Percentiles rank a stretch among this genome's conserved stretches.
These are phyloP conservation scores for Termitomyces eurrhizus DNA, from an alignment of 768 basidiomycete genomes.

Conservation along the genomic window DNA sequence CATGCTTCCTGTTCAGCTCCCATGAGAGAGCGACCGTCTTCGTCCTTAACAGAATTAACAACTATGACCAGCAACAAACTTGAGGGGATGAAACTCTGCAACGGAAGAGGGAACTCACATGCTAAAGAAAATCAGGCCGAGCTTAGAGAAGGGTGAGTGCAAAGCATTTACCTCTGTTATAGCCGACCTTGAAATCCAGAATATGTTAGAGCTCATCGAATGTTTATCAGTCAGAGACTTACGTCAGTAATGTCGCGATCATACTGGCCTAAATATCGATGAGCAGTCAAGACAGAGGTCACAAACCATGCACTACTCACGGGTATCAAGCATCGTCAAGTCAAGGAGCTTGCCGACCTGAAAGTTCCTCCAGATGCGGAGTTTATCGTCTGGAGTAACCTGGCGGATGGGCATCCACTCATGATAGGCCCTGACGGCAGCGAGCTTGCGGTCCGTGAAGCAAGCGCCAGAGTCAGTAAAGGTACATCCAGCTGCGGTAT, in stretches of 20 bases:
- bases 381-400: constrained; percentile 48
- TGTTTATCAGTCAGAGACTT: background rate
- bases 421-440: constrained; percentile 55
- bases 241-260: constrained; percentile 1
- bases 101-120: background rate
- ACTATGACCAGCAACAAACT: background rate
- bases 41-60: background rate
- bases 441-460: constrained; percentile 48
- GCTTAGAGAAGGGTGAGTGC: background rate
- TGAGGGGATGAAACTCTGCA: background rate
- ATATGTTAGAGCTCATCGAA: background rate
- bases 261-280: background rate
- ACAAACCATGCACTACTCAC: constrained; percentile 23
- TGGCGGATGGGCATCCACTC: constrained; percentile 62
- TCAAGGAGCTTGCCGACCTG: constrained; percentile 59
- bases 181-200: background rate
- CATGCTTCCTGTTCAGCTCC: background rate
- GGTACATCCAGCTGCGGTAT: constrained; percentile 43
- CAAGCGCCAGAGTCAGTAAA: constrained; percentile 48
- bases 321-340: constrained; percentile 59
- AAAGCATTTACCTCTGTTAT: background rate
- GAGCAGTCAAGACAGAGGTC: background rate
- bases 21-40: background rate
- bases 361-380: constrained; percentile 62
- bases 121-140: background rate